A percentile compares a stretch with the other conserved stretches of the same genome.
phyloP scores from a whole-genome alignment of 495 filamentous ascomycete species.

The Hamigera avellanea region DNA sequence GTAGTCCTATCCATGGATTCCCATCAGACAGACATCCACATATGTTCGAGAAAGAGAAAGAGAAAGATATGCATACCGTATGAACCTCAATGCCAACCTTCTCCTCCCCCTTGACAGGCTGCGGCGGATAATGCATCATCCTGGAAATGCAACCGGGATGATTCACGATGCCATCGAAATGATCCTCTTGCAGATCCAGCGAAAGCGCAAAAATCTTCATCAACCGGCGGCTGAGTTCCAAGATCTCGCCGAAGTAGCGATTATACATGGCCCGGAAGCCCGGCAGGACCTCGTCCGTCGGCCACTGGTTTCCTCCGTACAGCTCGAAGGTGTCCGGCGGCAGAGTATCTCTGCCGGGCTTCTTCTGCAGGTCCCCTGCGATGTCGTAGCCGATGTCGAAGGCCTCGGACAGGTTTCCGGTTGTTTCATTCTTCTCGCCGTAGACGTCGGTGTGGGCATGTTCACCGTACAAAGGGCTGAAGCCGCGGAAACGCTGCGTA shows the following conservation, averaged over 20 bases:
- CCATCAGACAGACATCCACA: neutral
- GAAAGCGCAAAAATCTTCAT: constrained; percentile 35
- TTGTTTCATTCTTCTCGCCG: constrained; percentile 7
- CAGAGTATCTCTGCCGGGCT: constrained; percentile 5
- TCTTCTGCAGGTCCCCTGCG: constrained; percentile 17
- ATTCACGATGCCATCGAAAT: constrained; percentile 30
- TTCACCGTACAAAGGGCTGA: constrained; percentile 17
- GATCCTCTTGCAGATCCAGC: constrained; percentile 26
- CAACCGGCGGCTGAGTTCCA: constrained; percentile 20
- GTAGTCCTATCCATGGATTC: constrained; percentile 18
- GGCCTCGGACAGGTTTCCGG: constrained; percentile 22
- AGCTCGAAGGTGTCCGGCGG: constrained; percentile 11
- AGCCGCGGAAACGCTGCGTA: constrained; percentile 26
- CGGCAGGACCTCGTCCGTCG: constrained; percentile 9
- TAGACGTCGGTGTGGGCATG: constrained; percentile 12
- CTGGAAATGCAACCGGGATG: no score
- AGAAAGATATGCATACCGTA: no score
- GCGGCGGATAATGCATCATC: no score
- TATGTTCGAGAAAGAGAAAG: neutral
- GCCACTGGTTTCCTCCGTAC: constrained; percentile 20
- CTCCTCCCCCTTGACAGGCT: no score
- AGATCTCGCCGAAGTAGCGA: constrained; percentile 16
- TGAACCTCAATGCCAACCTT: no score
- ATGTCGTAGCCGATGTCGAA: constrained; percentile 32
- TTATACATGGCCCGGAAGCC: constrained; percentile 10